Evolutionary conservation across 257 asterid species (phyloP), one percentile per base, ranked within the genome.

Genomic region (Przewalskia tangutica): DNA sequence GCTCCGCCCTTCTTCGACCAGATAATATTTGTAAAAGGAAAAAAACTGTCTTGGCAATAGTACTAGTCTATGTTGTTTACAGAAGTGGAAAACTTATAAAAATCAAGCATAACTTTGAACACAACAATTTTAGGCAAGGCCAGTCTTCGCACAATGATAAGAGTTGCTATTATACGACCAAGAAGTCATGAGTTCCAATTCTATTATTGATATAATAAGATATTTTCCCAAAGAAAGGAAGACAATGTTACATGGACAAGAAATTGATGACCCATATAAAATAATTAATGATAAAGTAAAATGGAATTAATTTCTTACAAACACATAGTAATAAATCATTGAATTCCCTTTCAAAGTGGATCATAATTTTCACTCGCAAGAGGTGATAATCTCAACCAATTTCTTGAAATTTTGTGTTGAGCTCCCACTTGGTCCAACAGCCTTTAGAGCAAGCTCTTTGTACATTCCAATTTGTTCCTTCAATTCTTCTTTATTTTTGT

Each of bases 371-470:
- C 56, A 71, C 34, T 73, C 12, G 54, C 23, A 6, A 48, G 60
- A 73, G 11, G 55, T 83, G 56, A 93, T 86, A 3, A 91, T 64
- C n/a, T 40, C 62, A 8, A 81, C 44, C 81, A 88, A 84, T 2
- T 85, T 77, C 46, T 85, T 88, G 77, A 89, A 85, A 71, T 89
- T 82, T 10, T 27, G 20, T 6, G 87, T 81, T 1, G 95, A 91
- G 82, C 89, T 89, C 17, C 93, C 92, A 79, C 81, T 84, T 83
- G 87, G 89, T 56, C 85, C 89, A 27, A 88, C 85, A 51, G 94
- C 90, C 20, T 23, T 79, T 0, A 50, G 20, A 81, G 87, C 91
- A 77, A 83, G 82, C 59, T 84, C 91, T 63, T 79, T 86, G 6
- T 87, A 84, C 59, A 20, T 71, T 0, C 56, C 86, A 79, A 83